Conservation (phyloP, 371 early-diverging fungal genomes). For the Rhizopus sp. region DNA sequence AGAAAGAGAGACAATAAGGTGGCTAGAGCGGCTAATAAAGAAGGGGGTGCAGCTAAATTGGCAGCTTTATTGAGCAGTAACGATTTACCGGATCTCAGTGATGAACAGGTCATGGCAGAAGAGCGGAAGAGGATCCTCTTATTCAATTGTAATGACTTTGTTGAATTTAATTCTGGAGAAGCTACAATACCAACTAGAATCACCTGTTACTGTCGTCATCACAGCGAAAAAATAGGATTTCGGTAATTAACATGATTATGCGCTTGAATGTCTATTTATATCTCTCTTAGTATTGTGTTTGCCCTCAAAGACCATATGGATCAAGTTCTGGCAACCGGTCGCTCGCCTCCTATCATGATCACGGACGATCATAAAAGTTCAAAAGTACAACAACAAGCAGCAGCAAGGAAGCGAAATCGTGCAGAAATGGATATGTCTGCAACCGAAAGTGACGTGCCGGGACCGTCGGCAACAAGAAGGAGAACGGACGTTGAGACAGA, state of each 20-base stretch:
- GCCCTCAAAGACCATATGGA: constrained; percentile 60
- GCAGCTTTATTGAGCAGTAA: constrained; percentile 44
- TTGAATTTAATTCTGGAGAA: constrained; percentile 79
- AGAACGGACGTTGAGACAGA: constrained; percentile 34
- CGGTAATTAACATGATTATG: constrained; percentile 34
- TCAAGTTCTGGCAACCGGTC: constrained; percentile 67
- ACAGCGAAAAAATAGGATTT: constrained; percentile 88
- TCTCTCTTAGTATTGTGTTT: constrained; percentile 57
- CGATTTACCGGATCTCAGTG: constrained; percentile 43
- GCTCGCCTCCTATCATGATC: constrained; percentile 84
- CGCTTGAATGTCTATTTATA: constrained; percentile 6
- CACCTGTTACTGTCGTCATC: constrained; percentile 86
- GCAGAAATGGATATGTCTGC: constrained; percentile 37
- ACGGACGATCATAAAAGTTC: constrained; percentile 89
- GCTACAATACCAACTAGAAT: constrained; percentile 76
- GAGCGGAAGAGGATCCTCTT: constrained; percentile 61
- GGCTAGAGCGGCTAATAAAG: constrained; percentile 51
- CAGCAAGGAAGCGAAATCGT: constrained; percentile 37
- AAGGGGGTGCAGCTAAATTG: constrained; percentile 49
- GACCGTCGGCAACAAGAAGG: constrained; percentile 12
- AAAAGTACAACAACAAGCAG: constrained; percentile 38
- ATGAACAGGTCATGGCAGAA: constrained; percentile 48
- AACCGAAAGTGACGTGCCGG: constrained; percentile 32
- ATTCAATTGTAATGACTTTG: constrained; percentile 72
- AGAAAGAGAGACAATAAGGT: constrained; percentile 58